Percentiles rank a stretch among this genome's conserved stretches.
phyloP scores from a whole-genome alignment of 495 filamentous ascomycete genomes.

The Pyrenopolyporus hunteri region DNA sequence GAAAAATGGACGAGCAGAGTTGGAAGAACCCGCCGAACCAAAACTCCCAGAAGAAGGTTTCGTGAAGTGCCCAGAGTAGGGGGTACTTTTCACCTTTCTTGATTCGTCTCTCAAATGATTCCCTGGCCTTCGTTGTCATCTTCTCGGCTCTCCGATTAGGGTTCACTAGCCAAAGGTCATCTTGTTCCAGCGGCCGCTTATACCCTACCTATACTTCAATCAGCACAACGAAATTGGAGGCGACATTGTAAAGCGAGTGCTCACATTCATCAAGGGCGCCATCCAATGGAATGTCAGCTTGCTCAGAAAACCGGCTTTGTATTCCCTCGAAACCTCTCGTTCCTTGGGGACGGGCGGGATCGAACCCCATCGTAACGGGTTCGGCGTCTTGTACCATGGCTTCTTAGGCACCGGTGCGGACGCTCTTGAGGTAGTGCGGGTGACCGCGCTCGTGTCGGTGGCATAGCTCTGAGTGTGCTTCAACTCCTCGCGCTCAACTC shows the following conservation, averaged over 20 bases:
- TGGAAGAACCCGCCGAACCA: constrained; percentile 80
- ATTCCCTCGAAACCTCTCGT: constrained; percentile 60
- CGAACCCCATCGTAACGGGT: constrained; percentile 66
- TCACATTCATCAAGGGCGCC: constrained; percentile 68
- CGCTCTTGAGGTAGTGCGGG: constrained; percentile 33
- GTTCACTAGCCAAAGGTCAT: constrained; percentile 88
- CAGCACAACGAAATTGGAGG: not conserved
- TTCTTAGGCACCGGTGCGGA: constrained; percentile 46
- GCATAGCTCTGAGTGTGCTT: constrained; percentile 51
- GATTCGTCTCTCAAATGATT: constrained; percentile 69
- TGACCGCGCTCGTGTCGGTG: constrained; percentile 52
- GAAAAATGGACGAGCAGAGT: constrained; percentile 69
- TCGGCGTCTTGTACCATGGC: constrained; percentile 65
- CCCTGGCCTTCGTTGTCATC: constrained; percentile 66
- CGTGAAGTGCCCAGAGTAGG: constrained; percentile 80
- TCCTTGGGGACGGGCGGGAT: constrained; percentile 66
- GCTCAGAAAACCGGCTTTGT: constrained; percentile 65
- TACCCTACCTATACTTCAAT: constrained; percentile 67
- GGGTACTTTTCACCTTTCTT: constrained; percentile 73
- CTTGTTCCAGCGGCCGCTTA: constrained; percentile 77
- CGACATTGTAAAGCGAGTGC: constrained; percentile 25
- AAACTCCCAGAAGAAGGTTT: constrained; percentile 87
- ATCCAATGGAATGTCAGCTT: constrained; percentile 71
- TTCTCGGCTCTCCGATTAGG: constrained; percentile 74
- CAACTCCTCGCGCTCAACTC: constrained; percentile 40